These are phyloP conservation scores for Crepidotus variabilis DNA, from an alignment of 768 basidiomycete genomes.

Conservation along the genomic window DNA sequence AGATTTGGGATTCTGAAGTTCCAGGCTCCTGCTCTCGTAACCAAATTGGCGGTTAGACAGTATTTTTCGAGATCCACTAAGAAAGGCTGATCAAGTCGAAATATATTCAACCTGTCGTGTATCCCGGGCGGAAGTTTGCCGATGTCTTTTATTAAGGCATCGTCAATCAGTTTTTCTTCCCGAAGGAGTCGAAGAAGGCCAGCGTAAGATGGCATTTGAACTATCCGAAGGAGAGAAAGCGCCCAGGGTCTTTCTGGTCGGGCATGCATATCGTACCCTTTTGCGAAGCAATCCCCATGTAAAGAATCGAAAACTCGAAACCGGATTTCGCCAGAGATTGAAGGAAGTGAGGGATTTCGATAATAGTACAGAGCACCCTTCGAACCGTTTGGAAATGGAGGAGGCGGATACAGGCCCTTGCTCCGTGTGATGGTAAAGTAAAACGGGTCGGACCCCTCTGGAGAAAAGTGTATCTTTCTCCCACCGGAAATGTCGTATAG, in stretches of 20 bases:
- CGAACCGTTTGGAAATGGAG: background rate
- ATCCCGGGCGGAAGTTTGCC: background rate
- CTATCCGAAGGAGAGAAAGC: background rate
- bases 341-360: background rate
- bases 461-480: background rate
- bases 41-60: background rate
- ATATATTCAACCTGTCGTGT: background rate
- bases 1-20: background rate
- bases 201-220: background rate
- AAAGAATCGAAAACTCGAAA: slow-evolving; percentile 3
- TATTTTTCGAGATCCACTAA: background rate
- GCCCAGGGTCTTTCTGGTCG: background rate
- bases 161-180: slow-evolving; percentile 1
- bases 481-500: background rate
- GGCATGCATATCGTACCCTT: slow-evolving; percentile 1
- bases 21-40: background rate
- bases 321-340: slow-evolving; percentile 4
- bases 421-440: background rate
- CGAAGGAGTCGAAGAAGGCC: background rate
- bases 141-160: background rate
- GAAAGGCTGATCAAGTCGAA: background rate
- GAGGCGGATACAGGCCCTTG: background rate
- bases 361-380: slow-evolving; percentile 6
- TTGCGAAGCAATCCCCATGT: background rate
- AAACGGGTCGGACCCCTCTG: background rate